phyloP scores from a whole-genome alignment of 208 protist genomes.

The Giardia muris region DNA sequence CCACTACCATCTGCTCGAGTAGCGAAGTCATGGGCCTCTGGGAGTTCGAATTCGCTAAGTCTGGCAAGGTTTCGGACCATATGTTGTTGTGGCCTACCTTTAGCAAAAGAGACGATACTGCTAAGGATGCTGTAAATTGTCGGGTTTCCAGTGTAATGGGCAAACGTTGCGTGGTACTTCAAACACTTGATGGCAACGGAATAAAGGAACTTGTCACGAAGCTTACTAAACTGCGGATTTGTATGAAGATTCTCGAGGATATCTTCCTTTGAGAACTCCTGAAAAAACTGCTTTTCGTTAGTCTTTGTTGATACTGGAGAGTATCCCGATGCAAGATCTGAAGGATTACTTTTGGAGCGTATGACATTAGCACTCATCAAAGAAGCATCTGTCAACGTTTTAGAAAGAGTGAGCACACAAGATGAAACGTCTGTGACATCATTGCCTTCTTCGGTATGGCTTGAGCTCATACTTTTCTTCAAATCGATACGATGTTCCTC shows the following conservation, averaged over 20 bases:
- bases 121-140: background rate
- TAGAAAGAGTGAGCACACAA: background rate
- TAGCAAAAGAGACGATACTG: background rate
- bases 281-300: background rate
- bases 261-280: background rate
- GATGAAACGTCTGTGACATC: background rate
- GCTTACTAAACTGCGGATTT: background rate
- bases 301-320: too few species aligned
- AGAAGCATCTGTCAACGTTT: background rate
- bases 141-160: background rate
- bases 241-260: background rate
- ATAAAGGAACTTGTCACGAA: constrained; percentile 1
- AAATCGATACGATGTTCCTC: background rate
- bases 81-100: background rate
- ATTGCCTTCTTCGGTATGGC: background rate
- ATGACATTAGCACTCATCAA: background rate
- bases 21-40: background rate
- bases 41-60: background rate
- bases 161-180: background rate
- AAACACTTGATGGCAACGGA: background rate
- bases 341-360: background rate
- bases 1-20: background rate
- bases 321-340: background rate
- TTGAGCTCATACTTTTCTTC: background rate
- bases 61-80: background rate